These are phyloP conservation scores for Potentilla sterilis DNA, from an alignment of 306 rosid genomes.

Conservation along the genomic window DNA sequence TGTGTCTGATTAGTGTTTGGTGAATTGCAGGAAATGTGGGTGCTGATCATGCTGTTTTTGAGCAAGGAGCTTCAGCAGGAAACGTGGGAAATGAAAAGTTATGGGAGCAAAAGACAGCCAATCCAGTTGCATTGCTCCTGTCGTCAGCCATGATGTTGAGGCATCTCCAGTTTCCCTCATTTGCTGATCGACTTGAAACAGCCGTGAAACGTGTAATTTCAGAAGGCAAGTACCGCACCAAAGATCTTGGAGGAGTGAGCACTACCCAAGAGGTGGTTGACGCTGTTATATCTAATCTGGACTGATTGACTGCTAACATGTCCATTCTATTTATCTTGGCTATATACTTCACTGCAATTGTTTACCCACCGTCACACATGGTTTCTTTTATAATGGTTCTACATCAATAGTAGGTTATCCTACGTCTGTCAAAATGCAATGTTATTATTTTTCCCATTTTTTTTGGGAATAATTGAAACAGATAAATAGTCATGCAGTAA, in stretches of 20 bases:
- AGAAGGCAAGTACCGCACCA: constrained; percentile 70
- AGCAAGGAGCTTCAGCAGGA: constrained; percentile 99
- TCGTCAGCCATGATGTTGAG: constrained; percentile 97
- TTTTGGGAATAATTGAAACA: constrained; percentile 21
- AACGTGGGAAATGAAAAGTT: constrained; percentile 70
- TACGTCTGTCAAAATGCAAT: constrained; percentile 15
- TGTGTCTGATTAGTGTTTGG: constrained; percentile 21
- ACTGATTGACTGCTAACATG: constrained; percentile 35
- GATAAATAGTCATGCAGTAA: constrained; percentile 10
- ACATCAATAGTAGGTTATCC: constrained; percentile 14
- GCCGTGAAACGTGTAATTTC: constrained; percentile 70
- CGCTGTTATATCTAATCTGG: constrained; percentile 64
- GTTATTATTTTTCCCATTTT: constrained; percentile 3
- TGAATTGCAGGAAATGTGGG: constrained; percentile 75
- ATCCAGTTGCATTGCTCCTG: constrained; percentile 89
- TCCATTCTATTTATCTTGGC: constrained; percentile 3
- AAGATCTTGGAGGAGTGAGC: constrained; percentile 86
- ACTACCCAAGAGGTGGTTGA: constrained; percentile 81
- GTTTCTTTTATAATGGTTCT: neutral
- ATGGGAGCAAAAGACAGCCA: constrained; percentile 65
- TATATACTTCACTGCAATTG: constrained; percentile 4
- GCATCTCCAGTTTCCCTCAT: constrained; percentile 90
- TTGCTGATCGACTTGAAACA: constrained; percentile 81
- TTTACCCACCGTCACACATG: constrained; percentile 10
- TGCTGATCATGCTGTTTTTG: constrained; percentile 83